Evolutionary conservation across 805 yeast genomes (phyloP), one percentile per base, ranked within the genome.

Genomic region (Candida railenensis): DNA sequence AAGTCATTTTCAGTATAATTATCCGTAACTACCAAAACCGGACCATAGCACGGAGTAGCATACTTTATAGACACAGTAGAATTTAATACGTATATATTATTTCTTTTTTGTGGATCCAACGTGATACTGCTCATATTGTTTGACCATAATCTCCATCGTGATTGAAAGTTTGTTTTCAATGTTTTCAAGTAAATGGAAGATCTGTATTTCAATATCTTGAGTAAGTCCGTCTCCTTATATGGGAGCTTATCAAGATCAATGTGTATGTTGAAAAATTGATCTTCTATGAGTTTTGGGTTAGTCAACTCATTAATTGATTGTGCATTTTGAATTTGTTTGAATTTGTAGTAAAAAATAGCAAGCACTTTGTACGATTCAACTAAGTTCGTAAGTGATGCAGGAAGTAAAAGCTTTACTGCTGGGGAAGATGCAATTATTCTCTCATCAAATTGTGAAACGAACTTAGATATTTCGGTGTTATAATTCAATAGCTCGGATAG

Each of bases 21-120:
- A 50, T 91, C 97, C 42, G 91, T 84, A 1, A 83, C 81, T 30
- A 88, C 82, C n/a, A 82, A 72, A 46, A 82, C 89, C 0, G 99
- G 99, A 0, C 98, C 98, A 36, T 83, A 72, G 58, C 99, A 94
- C 0, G 97, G 97, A 0, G 96, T 89, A 0, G 95, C 87, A 36
- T 89, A 86, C 55, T 84, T 85, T 7, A 83, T 80, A 3, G 92
- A 87, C 0, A 90, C 92, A 68, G 89, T 80, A 1, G 96, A 87
- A 57, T 86, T 89, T 20, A 92, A 69, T 12, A 89, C 80, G 4
- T 87, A 80, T 25, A 95, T 81, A 54, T 80, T 85, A 57, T 89
- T 96, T 59, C 92, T 97, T 37, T 69, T 71, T 3, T 70, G 58
- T 0, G 78, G 78, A 41, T 71, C 70, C 11, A 73, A 55, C 44